Evolutionary conservation across 2,329 filamentous ascomycete genomes (phyloP), one percentile per base, ranked within the genome.

Genomic region (Podosphaera aphanis): DNA sequence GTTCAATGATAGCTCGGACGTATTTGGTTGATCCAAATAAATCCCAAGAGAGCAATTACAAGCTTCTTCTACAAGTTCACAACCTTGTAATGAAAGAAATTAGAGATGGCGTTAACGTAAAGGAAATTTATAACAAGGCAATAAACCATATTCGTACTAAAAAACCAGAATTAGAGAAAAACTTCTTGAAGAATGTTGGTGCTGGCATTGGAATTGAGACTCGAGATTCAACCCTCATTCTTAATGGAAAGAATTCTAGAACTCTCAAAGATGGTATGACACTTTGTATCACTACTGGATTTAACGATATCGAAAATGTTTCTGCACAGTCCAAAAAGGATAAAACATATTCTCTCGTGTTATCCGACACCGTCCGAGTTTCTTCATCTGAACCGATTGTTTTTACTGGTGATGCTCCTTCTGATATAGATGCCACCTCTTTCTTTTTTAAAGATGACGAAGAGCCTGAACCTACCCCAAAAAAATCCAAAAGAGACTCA

Each of bases 381-480:
- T 83, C 80, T 10, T 68, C 73, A 5, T 65, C 65, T n/a, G 84
- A 93, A 44, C 73, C 80, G 0, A 79, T 85, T 27, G 77, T 94
- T 23, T 95, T 98, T 64, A 98, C 90, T 16, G 85, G 84, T 48
- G 86, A 94, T 59, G 86, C 88, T 0, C 78, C 86, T 2, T 82
- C 83, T 23, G 88, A 93, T 57, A 74, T 93, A 48, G 90, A 95
- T 56, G 85, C 85, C 3, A 88, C 88, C 35, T 93, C 88, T 0
- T 98, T 98, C 68, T 95, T 94, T 65, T 98, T 98, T 68, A 93
- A 93, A 59, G 88, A 95, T 54, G 85, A 93, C 49, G 84, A 93
- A 58, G 83, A 92, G 53, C 75, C 83, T 51, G 77, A 84, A 60
- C 81, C 83, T 27, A 73, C 81, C 8, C 81, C 83, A n/a, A 92